phyloP scores from a whole-genome alignment of 2,329 filamentous ascomycete species.

The Fusarium sororula region DNA sequence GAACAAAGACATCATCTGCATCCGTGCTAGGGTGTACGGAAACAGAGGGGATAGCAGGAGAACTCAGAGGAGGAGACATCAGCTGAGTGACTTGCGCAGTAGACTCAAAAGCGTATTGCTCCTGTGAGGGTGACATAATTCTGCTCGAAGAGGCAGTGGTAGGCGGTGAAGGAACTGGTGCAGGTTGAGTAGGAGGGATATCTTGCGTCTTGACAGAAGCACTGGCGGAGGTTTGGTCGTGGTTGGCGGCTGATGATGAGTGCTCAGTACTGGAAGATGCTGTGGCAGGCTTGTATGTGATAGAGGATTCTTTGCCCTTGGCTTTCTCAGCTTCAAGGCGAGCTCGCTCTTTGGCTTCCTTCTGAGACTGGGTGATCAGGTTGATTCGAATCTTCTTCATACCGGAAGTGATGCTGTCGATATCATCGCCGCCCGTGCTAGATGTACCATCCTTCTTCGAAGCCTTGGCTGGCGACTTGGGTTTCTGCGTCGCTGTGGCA shows the following conservation, averaged over 20 bases:
- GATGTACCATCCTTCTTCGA: conserved; percentile 21
- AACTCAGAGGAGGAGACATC: conserved; percentile 41
- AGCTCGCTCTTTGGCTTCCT: conserved; percentile 60
- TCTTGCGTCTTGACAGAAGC: background rate
- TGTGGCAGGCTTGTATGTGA: background rate
- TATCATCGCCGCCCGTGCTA: conserved; percentile 47
- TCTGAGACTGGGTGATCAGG: conserved; percentile 66
- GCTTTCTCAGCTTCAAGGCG: conserved; percentile 38
- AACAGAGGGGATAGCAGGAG: conserved; percentile 44
- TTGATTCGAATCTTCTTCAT: conserved; percentile 73
- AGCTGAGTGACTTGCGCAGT: conserved; percentile 36
- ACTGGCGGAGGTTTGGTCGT: background rate
- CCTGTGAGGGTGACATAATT: conserved; percentile 39
- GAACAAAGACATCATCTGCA: conserved; percentile 57
- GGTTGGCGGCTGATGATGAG: background rate
- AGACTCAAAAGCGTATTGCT: conserved; percentile 32
- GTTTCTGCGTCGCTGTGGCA: conserved; percentile 14
- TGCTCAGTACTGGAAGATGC: background rate
- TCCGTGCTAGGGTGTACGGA: conserved; percentile 40
- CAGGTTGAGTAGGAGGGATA: conserved; percentile 27
- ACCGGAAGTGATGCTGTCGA: conserved; percentile 65
- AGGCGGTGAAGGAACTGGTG: conserved; percentile 29
- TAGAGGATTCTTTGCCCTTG: background rate
- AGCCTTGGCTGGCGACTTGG: conserved; percentile 20
- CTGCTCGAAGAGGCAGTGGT: conserved; percentile 39